phyloP scores from a whole-genome alignment of 2,329 filamentous ascomycete genomes.

The Akanthomyces muscarius region DNA sequence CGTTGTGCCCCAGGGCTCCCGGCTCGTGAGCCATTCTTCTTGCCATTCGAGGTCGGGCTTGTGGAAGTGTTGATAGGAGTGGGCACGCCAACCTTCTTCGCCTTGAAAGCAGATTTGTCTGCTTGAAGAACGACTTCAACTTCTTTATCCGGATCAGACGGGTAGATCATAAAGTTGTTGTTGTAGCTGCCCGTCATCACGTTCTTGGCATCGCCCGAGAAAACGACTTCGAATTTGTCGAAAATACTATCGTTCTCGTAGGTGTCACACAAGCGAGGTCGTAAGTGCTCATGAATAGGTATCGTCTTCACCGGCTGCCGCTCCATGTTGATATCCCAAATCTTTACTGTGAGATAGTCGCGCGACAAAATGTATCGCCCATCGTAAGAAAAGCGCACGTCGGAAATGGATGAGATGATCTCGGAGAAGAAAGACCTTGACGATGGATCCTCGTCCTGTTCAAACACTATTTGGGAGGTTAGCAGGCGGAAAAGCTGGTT shows the following conservation, averaged over 20 bases:
- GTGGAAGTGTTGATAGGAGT: constrained; percentile 87
- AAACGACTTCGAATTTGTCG: constrained; percentile 99
- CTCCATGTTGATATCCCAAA: constrained; percentile 99
- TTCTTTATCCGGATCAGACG: constrained; percentile 91
- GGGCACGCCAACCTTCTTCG: constrained; percentile 97
- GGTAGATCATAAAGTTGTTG: constrained; percentile 99
- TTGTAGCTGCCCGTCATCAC: constrained; percentile 99
- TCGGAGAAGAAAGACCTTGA: constrained; percentile 99
- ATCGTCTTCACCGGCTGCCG: constrained; percentile 96
- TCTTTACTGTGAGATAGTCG: constrained; percentile 98
- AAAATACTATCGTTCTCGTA: constrained; percentile 99
- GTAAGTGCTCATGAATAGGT: constrained; percentile 94
- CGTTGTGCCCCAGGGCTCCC: constrained; percentile 80
- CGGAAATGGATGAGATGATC: constrained; percentile 98
- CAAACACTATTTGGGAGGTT: constrained; percentile 66
- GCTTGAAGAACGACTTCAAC: constrained; percentile 96
- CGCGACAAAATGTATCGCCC: constrained; percentile 95
- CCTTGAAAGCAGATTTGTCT: constrained; percentile 98
- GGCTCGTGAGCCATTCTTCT: constrained; percentile 85
- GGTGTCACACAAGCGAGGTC: constrained; percentile 91
- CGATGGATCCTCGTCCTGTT: constrained; percentile 96
- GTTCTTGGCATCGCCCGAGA: constrained; percentile 96
- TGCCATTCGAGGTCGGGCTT: constrained; percentile 66
- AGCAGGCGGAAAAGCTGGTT: constrained; percentile 21
- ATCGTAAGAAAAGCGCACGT: constrained; percentile 95